Evolutionary conservation across 2,329 filamentous ascomycete species (phyloP), one percentile per base, ranked within the genome.

Genomic region (Colletotrichum sp.): DNA sequence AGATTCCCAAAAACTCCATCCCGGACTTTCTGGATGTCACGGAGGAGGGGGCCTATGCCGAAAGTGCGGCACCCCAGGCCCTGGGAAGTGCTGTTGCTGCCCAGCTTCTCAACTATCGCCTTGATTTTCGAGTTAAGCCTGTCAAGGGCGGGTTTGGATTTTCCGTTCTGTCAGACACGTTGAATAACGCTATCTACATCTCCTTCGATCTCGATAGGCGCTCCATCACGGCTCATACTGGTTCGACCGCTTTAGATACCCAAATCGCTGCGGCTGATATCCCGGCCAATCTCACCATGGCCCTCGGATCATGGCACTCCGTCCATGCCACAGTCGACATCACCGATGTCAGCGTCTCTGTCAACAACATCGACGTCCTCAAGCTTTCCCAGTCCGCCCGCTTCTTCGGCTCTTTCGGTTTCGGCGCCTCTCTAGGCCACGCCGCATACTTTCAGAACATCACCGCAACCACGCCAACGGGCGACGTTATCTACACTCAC

Each of bases 341-440:
- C 64, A 80, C 71, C 48, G 77, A 77, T 60, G 77, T 80, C 39
- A 67, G 13, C 26, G 78, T 76, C 24, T 77, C 62, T 28, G 77
- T 83, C 16, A 63, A 81, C 71, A 72, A 62, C 18, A 6, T 36
- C 7, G 52, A 68, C 8, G 78, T 81, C 6, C 55, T 84, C 26
- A 63, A 79, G 18, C 78, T 84, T 55, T 77, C 78, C 18, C 83
- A 84, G 57, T 81, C 79, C 1, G 67, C 78, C 8, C 67, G 78
- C 3, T 81, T 82, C 69, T 81, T 72, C 32, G 83, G 82, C 15
- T 82, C 82, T 1, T 84, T 82, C 59, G 82, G 83, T 1, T 48
- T 84, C 7, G 83, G 83, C 26, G 80, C 83, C 18, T 82, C 81
- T 5, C 79, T 82, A 9, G 80, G 79, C 4, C 82, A 84, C 48